These are phyloP conservation scores for Guillardia theta DNA, from an alignment of 78 protist species.

Conservation along the genomic window DNA sequence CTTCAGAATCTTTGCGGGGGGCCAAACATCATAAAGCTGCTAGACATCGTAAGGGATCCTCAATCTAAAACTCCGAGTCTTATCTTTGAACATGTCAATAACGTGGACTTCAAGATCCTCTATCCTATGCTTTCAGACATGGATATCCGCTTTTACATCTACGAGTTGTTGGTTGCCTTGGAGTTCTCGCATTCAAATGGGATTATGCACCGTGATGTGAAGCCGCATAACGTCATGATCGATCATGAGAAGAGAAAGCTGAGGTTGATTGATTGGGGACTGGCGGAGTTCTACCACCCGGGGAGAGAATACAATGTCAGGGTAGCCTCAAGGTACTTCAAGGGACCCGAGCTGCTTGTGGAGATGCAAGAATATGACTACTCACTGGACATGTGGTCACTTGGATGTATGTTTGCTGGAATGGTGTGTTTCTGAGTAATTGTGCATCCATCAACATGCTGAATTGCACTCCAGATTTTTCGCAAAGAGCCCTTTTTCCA, in stretches of 20 bases:
- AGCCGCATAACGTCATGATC: constrained; percentile 98
- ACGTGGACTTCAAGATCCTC: constrained; percentile 88
- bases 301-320: constrained; percentile 97
- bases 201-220: constrained; percentile 89
- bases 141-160: constrained; percentile 94
- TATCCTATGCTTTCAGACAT: constrained; percentile 92
- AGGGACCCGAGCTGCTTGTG: constrained; percentile 97
- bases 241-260: constrained; percentile 91
- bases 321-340: constrained; percentile 99
- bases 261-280: constrained; percentile 98
- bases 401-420: constrained; percentile 98
- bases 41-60: constrained; percentile 94
- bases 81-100: constrained; percentile 94
- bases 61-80: constrained; percentile 90
- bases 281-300: constrained; percentile 99
- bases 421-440: constrained; percentile 51
- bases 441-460: background rate
- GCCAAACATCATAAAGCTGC: constrained; percentile 90
- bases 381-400: constrained; percentile 89
- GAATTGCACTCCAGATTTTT: constrained; percentile 75
- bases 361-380: constrained; percentile 94
- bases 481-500: constrained; percentile 97
- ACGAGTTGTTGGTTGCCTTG: constrained; percentile 91
- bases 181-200: constrained; percentile 95
- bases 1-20: constrained; percentile 96